Evolutionary conservation across 306 rosid genomes (phyloP).

Genomic region (Acacia crassicarpa): DNA sequence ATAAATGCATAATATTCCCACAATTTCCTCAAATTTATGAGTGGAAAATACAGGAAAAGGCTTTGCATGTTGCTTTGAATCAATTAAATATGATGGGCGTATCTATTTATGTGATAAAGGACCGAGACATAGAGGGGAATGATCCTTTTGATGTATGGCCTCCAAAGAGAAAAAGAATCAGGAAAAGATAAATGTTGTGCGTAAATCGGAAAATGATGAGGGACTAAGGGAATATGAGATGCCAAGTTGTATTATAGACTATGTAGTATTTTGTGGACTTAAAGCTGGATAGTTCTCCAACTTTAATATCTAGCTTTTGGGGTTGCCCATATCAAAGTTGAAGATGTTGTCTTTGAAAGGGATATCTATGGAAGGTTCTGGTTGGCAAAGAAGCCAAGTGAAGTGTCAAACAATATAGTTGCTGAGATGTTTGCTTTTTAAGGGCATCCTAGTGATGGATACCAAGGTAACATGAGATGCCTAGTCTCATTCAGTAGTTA

Average conservation of each 20-base stretch:
- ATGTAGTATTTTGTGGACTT: background rate
- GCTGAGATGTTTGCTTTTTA: background rate
- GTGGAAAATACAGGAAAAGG: background rate
- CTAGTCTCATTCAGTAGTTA: background rate
- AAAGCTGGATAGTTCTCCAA: background rate
- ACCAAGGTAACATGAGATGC: background rate
- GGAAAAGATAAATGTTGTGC: background rate
- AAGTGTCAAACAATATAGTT: background rate
- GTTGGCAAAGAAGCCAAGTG: background rate
- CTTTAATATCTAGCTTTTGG: background rate
- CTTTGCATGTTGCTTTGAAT: background rate
- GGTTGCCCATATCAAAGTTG: background rate
- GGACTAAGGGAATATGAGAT: background rate
- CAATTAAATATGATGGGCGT: background rate
- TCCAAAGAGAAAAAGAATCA: background rate
- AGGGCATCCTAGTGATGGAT: background rate
- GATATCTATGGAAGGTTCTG: background rate
- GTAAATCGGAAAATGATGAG: background rate
- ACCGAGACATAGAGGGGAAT: background rate
- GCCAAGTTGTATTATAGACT: background rate
- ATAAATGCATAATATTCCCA: too few relatives aligned
- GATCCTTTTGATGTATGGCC: background rate
- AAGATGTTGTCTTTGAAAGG: background rate
- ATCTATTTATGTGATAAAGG: background rate
- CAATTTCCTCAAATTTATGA: background rate